Conservation (phyloP, 108 stramenopile genomes). For the Skeletonema menzelii region DNA sequence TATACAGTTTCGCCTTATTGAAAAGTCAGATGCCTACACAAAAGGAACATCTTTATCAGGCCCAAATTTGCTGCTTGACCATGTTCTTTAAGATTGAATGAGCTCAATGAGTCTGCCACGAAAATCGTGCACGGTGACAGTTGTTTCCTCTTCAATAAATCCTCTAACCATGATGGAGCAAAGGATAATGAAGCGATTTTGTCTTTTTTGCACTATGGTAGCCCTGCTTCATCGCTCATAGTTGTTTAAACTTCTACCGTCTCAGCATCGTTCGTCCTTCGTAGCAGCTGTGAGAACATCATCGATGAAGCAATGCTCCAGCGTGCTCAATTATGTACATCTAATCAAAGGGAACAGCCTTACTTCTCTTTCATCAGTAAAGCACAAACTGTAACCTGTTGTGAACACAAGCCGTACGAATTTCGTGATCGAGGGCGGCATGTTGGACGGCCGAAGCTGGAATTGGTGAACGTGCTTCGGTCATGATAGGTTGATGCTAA, state of each 20-base stretch:
- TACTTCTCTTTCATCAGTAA: constrained; percentile 23
- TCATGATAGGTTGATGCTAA: neutral
- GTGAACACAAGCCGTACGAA: constrained; percentile 34
- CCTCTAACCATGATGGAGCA: constrained; percentile 17
- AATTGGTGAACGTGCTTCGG: constrained; percentile 1
- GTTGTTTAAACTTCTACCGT: constrained; percentile 22
- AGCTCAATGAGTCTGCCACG: neutral
- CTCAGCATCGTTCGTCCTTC: constrained; percentile 17
- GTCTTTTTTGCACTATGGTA: neutral
- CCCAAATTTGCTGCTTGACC: too few species aligned
- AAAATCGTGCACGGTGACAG: constrained; percentile 7
- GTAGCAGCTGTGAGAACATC: constrained; percentile 17
- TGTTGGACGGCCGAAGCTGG: constrained; percentile 33
- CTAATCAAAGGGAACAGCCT: constrained; percentile 46
- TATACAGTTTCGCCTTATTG: too few species aligned
- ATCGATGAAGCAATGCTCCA: constrained; percentile 15
- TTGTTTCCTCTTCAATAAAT: constrained; percentile 9
- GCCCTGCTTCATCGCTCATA: constrained; percentile 40
- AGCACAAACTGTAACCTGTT: constrained; percentile 16
- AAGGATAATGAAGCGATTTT: neutral
- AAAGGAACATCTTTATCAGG: too few species aligned
- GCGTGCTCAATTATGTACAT: constrained; percentile 31
- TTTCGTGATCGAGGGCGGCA: constrained; percentile 36
- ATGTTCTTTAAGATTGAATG: constrained; percentile 8
- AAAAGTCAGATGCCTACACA: too few species aligned